Conservation (phyloP, 345 rosid species). For the Erucastrum elatum region DNA sequence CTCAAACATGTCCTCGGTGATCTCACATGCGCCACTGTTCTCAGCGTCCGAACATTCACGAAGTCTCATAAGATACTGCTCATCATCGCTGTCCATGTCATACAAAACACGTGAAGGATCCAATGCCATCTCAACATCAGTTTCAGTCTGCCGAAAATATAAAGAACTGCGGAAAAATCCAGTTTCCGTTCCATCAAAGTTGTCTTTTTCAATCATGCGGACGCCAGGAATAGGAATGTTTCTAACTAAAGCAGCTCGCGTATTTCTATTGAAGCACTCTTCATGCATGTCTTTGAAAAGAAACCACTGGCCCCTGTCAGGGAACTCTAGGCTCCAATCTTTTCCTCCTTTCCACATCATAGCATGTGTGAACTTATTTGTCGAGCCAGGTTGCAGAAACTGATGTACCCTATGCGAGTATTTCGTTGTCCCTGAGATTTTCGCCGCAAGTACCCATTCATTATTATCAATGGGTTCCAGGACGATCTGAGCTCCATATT, state of each 20-base stretch:
- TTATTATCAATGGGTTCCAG: constrained; percentile 75
- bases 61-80: constrained; percentile 57
- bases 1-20: constrained; percentile 71
- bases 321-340: constrained; percentile 90
- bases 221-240: constrained; percentile 98
- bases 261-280: constrained; percentile 86
- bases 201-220: constrained; percentile 62
- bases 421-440: constrained; percentile 62
- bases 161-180: constrained; percentile 52
- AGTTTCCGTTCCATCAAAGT: constrained; percentile 50
- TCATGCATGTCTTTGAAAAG: constrained; percentile 97
- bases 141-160: constrained; percentile 75
- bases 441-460: constrained; percentile 93
- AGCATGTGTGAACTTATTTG: constrained; percentile 90
- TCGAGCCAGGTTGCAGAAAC: constrained; percentile 91
- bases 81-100: constrained; percentile 99
- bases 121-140: constrained; percentile 94
- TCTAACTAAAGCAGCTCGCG: constrained; percentile 78
- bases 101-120: constrained; percentile 70
- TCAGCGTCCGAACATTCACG: constrained; percentile 46
- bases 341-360: constrained; percentile 99
- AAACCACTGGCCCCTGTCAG: constrained; percentile 89
- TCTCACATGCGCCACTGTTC: constrained; percentile 38
- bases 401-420: constrained; percentile 90
- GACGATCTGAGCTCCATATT: constrained; percentile 67